Evolutionary conservation across 768 basidiomycete species (phyloP).

Genomic region (Kwoniella botswanensis): DNA sequence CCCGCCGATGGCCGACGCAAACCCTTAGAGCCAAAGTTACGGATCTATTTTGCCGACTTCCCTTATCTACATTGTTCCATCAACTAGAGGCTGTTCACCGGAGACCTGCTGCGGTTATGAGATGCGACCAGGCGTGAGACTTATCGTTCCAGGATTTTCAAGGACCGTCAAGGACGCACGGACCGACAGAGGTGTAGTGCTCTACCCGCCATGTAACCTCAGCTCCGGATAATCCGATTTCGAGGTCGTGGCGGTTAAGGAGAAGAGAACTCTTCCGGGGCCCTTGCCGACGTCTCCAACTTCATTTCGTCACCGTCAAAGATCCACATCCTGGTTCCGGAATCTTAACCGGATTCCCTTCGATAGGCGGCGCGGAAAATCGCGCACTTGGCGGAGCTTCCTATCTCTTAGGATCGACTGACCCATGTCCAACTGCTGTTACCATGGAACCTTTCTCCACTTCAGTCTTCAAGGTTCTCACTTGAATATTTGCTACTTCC

Average conservation of each 20-base stretch:
- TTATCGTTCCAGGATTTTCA: constrained; percentile 79
- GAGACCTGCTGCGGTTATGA: constrained; percentile 77
- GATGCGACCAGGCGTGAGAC: constrained; percentile 74
- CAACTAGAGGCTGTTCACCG: constrained; percentile 81
- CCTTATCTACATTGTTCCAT: constrained; percentile 81
- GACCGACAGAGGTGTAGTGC: constrained; percentile 74
- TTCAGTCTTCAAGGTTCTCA: constrained; percentile 85
- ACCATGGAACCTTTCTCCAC: constrained; percentile 87
- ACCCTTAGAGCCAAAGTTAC: constrained; percentile 82
- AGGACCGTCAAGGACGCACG: constrained; percentile 75
- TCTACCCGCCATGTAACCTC: constrained; percentile 75
- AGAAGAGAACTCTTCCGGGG: constrained; percentile 80
- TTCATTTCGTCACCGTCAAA: constrained; percentile 71
- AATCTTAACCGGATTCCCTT: constrained; percentile 81
- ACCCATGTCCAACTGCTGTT: constrained; percentile 86
- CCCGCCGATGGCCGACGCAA: constrained; percentile 75
- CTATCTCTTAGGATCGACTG: constrained; percentile 82
- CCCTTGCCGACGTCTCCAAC: constrained; percentile 68
- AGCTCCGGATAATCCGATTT: constrained; percentile 76
- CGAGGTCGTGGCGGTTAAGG: constrained; percentile 74
- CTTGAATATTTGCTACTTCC: constrained; percentile 88
- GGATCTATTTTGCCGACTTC: constrained; percentile 80
- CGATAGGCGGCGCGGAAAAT: constrained; percentile 71
- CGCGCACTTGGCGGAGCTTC: constrained; percentile 71
- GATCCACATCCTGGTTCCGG: constrained; percentile 71